phyloP scores from a whole-genome alignment of 2,329 filamentous ascomycete species.

The Neonectria hederae region DNA sequence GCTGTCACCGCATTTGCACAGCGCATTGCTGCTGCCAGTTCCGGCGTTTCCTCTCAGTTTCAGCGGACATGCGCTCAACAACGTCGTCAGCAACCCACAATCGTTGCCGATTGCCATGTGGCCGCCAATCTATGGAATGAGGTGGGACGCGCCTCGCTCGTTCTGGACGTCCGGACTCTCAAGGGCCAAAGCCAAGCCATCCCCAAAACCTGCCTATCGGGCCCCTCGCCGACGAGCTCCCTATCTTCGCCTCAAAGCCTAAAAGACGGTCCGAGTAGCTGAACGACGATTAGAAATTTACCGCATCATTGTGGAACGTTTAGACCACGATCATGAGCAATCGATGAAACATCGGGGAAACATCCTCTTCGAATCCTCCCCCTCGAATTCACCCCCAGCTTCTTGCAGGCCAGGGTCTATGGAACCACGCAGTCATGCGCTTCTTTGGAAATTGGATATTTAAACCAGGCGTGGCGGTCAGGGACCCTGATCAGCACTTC shows the following conservation, averaged over 20 bases:
- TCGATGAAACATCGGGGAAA: not conserved
- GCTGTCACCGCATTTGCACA: not conserved
- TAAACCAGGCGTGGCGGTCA: not conserved
- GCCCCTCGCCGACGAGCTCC: not conserved
- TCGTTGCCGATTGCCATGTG: slow-evolving; percentile 7
- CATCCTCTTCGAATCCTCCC: not conserved
- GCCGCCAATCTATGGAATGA: slow-evolving; percentile 15
- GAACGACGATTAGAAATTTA: not conserved
- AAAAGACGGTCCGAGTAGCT: not conserved
- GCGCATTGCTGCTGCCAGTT: not conserved
- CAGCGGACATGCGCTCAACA: slow-evolving; percentile 11
- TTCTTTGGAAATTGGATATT: not conserved
- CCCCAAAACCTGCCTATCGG: not conserved
- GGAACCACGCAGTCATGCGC: not conserved
- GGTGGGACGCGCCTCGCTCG: slow-evolving; percentile 16
- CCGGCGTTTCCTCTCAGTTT: not conserved
- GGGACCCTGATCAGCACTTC: slow-evolving; percentile 4
- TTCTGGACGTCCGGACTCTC: slow-evolving; percentile 5
- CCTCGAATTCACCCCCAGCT: not conserved
- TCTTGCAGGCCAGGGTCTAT: not conserved
- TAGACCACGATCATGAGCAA: not conserved
- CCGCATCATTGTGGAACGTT: not conserved
- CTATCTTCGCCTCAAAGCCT: not conserved
- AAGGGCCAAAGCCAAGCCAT: not conserved
- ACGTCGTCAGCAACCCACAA: not conserved